Percentiles rank a stretch among this genome's conserved stretches.
phyloP scores from a whole-genome alignment of 208 protist species.

The Histomonas meleagridis region DNA sequence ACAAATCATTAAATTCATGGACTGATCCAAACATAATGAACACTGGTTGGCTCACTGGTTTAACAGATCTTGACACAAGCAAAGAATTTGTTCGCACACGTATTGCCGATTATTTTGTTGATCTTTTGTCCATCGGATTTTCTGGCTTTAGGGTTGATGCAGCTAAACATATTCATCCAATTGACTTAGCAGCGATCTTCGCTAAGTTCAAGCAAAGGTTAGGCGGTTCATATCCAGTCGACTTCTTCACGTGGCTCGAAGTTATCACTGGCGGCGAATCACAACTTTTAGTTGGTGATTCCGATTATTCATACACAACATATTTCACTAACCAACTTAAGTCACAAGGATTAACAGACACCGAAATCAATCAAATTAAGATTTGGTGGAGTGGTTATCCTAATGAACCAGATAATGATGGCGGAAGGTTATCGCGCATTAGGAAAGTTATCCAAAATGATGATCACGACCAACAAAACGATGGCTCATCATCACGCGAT shows the following conservation, averaged over 20 bases:
- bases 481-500: conserved; percentile 52
- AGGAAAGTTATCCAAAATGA: conserved; percentile 59
- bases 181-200: conserved; percentile 55
- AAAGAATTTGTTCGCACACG: conserved; percentile 55
- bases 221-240: conserved; percentile 54
- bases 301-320: conserved; percentile 51
- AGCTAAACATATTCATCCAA: conserved; percentile 58
- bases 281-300: conserved; percentile 46
- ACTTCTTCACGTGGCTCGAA: conserved; percentile 58
- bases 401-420: conserved; percentile 39
- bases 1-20: conserved; percentile 58
- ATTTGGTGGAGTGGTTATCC: conserved; percentile 59
- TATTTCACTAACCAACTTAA: conserved; percentile 41
- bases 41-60: conserved; percentile 55
- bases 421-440: neutral
- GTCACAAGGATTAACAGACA: conserved; percentile 42
- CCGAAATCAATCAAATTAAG: conserved; percentile 59
- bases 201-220: conserved; percentile 50
- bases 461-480: conserved; percentile 57
- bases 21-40: conserved; percentile 57
- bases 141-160: conserved; percentile 54
- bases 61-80: conserved; percentile 57
- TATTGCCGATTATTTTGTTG: conserved; percentile 58
- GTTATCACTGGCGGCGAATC: conserved; percentile 55
- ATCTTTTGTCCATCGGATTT: conserved; percentile 49